Evolutionary conservation across 345 rosid species (phyloP), one percentile per base, ranked within the genome.

Genomic region (Gossypium sturtianum): DNA sequence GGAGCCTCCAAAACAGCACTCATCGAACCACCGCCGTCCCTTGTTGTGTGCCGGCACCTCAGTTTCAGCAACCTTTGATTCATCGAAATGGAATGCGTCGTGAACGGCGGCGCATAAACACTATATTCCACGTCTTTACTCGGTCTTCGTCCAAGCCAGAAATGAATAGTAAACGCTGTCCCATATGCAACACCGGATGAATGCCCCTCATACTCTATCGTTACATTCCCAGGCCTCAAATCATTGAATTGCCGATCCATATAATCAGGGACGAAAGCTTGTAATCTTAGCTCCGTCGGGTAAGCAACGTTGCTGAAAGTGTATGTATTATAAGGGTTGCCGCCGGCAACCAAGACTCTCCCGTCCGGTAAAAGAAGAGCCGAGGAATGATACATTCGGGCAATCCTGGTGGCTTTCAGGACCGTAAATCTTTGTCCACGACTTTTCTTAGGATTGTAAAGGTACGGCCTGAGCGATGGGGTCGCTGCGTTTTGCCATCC

Each of bases 341-440:
- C 77, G 1, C 93, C 90, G 1, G 84, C 91, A 15, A 87, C 78
- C 15, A 89, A 64, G 22, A 89, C 72, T 56, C 87, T 82, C 5
- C 90, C 90, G 41, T 86, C 83, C 1, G 90, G 90, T 38, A 87
- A 74, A 22, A 86, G 73, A 57, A 82, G 75, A 3, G 91, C 88
- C 0, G 89, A 83, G 2, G 93, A 87, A 65, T 89, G 91, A 75
- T 87, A 85, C 84, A 87, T 54, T 65, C 87, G 72, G 17, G 93
- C 83, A 45, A 87, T 77, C 12, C 80, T 82, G 43, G 88, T 82
- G 19, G 90, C 76, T 53, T 48, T 65, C 11, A 87, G 79, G 66
- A 73, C 59, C 2, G 80, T 75, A 78, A 81, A 84, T 71, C 83
- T 80, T 38, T 41, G 17, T 76, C 84, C 77, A 15, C 17, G 48